Conservation (phyloP, 352 stramenopile genomes). For the Phytophthora melonis region DNA sequence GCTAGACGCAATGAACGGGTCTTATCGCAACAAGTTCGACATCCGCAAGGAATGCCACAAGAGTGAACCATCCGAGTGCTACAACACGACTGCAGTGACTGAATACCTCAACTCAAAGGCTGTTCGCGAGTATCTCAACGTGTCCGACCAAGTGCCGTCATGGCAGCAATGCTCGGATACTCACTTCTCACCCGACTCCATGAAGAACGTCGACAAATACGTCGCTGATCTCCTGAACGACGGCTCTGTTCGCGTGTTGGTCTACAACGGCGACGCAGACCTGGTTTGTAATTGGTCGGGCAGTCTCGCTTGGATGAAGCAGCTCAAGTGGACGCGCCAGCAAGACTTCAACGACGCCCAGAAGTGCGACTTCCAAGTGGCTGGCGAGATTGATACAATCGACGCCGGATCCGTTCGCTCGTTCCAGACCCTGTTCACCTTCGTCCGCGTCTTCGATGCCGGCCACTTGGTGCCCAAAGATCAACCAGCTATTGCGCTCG, state of each 20-base stretch:
- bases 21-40: conserved; percentile 62
- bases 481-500: conserved; percentile 51
- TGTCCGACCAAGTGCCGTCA: conserved; percentile 34
- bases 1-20: conserved; percentile 18
- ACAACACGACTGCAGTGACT: conserved; percentile 36
- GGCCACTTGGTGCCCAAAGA: conserved; percentile 66
- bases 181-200: conserved; percentile 63
- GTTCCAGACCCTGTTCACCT: conserved; percentile 48
- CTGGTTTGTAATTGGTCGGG: conserved; percentile 58
- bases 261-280: conserved; percentile 49
- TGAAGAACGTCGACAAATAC: conserved; percentile 35
- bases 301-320: conserved; percentile 44
- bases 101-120: conserved; percentile 66
- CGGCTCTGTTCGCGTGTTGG: conserved; percentile 30
- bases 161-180: conserved; percentile 92
- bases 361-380: conserved; percentile 19
- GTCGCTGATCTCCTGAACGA: conserved; percentile 35
- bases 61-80: conserved; percentile 20
- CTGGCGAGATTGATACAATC: conserved; percentile 6
- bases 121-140: conserved; percentile 48
- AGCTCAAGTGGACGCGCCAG: conserved; percentile 48
- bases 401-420: conserved; percentile 37
- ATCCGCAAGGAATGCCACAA: conserved; percentile 46
- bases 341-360: conserved; percentile 31
- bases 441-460: conserved; percentile 59